Evolutionary conservation across 441 rosid genomes (phyloP).

Genomic region (Breynia disticha): DNA sequence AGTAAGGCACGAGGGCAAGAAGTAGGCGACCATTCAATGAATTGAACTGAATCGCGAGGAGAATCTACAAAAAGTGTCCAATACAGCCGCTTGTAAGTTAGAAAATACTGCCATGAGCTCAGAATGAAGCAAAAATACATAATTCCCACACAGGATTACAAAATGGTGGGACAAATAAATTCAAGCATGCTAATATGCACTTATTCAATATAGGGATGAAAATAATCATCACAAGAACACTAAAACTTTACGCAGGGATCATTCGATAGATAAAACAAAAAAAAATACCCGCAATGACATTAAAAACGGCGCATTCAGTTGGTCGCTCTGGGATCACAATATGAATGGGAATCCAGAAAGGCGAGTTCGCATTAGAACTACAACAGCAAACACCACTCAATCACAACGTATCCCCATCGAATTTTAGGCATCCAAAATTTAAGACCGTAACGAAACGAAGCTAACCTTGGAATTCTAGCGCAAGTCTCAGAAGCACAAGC

Average conservation of each 20-base stretch:
- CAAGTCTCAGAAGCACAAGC: constrained; percentile 99
- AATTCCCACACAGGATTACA: not conserved
- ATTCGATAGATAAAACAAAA: not conserved
- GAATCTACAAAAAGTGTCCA: constrained; percentile 50
- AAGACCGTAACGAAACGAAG: not conserved
- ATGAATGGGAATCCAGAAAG: constrained; percentile 99
- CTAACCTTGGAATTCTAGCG: constrained; percentile 92
- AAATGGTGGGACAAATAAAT: not conserved
- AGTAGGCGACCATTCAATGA: constrained; percentile 96
- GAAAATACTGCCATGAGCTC: constrained; percentile 3
- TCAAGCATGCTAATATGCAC: not conserved
- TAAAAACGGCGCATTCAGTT: constrained; percentile 86
- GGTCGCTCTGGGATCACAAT: constrained; percentile 95
- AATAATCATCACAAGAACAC: not conserved
- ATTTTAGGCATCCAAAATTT: not conserved
- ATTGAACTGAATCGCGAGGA: constrained; percentile 99
- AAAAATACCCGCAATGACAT: constrained; percentile 83
- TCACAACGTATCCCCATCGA: not conserved
- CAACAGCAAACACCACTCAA: constrained; percentile 13
- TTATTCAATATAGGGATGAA: not conserved
- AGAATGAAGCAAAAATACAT: not conserved
- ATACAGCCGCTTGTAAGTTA: constrained; percentile 6
- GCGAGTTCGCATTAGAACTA: constrained; percentile 85
- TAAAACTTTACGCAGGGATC: not conserved
- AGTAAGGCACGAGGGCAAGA: constrained; percentile 92